Percentiles rank a stretch among this genome's conserved stretches.
These are phyloP conservation scores for Plasmodium gonderi DNA, from an alignment of 169 alveolate species.

Conservation along the genomic window DNA sequence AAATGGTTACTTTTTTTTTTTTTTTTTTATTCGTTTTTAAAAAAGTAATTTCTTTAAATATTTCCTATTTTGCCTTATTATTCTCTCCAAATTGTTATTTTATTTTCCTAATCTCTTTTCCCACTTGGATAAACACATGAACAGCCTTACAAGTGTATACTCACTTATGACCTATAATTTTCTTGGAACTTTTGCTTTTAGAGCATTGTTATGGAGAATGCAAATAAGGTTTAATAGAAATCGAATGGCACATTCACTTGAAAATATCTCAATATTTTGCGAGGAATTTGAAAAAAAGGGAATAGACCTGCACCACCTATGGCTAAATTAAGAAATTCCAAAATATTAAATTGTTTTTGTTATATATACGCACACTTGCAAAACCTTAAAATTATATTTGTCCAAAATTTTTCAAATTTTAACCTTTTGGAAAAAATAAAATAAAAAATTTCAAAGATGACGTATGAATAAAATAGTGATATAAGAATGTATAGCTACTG, in stretches of 20 bases:
- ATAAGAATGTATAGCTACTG: background rate
- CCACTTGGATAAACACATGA: background rate
- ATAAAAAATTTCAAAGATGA: background rate
- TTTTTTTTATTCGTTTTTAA: background rate
- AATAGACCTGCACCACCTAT: background rate
- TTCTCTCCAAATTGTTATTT: background rate
- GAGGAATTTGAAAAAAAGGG: background rate
- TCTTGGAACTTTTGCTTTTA: background rate
- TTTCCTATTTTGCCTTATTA: background rate
- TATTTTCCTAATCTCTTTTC: background rate
- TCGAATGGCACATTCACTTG: background rate
- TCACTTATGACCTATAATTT: background rate
- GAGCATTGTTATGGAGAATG: background rate
- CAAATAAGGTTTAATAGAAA: background rate
- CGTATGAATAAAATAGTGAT: background rate
- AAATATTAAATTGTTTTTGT: background rate
- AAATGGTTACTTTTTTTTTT: background rate
- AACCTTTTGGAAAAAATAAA: background rate
- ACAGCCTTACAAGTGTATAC: background rate
- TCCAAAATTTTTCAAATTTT: background rate
- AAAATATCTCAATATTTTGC: background rate
- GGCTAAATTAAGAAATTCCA: background rate
- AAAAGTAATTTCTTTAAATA: background rate
- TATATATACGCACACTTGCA: background rate
- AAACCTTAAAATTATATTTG: background rate